These are phyloP conservation scores for Rhodotorula sp. DNA, from an alignment of 1,284 basidiomycete genomes.

Conservation along the genomic window DNA sequence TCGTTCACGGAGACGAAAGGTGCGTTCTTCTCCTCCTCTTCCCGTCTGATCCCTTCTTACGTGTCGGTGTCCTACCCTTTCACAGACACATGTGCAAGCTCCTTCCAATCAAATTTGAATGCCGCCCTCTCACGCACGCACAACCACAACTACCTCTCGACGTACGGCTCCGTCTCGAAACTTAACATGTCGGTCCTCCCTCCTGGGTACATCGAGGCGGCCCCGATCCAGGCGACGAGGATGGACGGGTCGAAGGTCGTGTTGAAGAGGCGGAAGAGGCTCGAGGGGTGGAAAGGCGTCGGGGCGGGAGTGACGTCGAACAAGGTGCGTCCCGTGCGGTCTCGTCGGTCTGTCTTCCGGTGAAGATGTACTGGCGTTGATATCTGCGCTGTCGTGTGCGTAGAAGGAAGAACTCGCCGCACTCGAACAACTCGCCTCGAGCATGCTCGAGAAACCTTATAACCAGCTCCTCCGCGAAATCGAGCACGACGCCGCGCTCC, in stretches of 20 bases:
- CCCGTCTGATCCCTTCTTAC: background rate
- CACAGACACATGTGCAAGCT: background rate
- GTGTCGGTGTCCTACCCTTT: background rate
- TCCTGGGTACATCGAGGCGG: conserved; percentile 23
- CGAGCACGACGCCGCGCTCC: conserved; percentile 13
- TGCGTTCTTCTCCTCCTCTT: background rate
- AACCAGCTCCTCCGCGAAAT: conserved; percentile 35
- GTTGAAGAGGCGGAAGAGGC: conserved; percentile 34
- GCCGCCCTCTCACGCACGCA: conserved; percentile 1
- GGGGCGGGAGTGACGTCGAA: background rate
- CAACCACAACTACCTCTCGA: conserved; percentile 20
- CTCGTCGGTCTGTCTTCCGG: background rate
- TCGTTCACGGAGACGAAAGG: background rate
- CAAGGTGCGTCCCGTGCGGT: conserved; percentile 10
- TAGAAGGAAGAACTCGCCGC: conserved; percentile 30
- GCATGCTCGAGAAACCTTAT: conserved; percentile 40
- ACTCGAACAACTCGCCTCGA: conserved; percentile 30
- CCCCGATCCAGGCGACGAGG: conserved; percentile 38
- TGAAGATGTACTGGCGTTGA: background rate
- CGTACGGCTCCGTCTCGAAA: conserved; percentile 25
- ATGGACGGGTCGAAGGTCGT: conserved; percentile 36
- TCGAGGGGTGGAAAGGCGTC: conserved; percentile 10
- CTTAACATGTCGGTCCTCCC: conserved; percentile 22
- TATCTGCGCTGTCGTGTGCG: background rate
- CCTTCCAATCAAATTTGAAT: background rate